Conservation (phyloP, 768 basidiomycete genomes). For the Mycena rosella region DNA sequence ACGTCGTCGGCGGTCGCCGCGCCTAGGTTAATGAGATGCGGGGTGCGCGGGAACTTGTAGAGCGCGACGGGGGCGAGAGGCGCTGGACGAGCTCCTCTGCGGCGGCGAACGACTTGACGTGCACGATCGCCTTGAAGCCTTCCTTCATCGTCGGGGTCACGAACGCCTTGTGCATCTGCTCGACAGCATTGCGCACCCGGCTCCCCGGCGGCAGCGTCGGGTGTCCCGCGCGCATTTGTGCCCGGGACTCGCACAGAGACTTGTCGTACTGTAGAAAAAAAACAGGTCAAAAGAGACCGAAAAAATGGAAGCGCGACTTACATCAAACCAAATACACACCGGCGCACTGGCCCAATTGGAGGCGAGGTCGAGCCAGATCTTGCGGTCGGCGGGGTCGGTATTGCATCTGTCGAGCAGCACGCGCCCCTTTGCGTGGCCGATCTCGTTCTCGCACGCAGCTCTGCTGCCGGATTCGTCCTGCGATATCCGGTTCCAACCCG, state of each 20-base stretch:
- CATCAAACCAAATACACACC: constrained; percentile 68
- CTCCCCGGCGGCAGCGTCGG: constrained; percentile 69
- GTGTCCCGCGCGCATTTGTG: constrained; percentile 69
- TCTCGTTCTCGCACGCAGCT: constrained; percentile 61
- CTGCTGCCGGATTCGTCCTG: constrained; percentile 70
- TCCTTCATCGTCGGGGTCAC: constrained; percentile 60
- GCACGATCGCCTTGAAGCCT: constrained; percentile 65
- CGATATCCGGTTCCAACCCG: constrained; percentile 60
- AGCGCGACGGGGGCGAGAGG: constrained; percentile 59
- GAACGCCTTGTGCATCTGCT: constrained; percentile 64
- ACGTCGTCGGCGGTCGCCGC: constrained; percentile 68
- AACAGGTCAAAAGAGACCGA: not conserved
- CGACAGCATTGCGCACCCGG: constrained; percentile 66
- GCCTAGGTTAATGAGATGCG: constrained; percentile 70
- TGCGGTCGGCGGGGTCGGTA: constrained; percentile 59
- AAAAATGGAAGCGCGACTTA: constrained; percentile 11
- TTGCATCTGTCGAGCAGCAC: constrained; percentile 73
- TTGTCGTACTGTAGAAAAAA: constrained; percentile 47
- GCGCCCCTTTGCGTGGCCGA: constrained; percentile 56
- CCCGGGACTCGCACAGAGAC: constrained; percentile 64
- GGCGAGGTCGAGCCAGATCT: constrained; percentile 63
- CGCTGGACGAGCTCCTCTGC: constrained; percentile 59
- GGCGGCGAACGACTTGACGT: constrained; percentile 64
- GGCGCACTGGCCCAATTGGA: constrained; percentile 59
- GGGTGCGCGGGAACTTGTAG: constrained; percentile 72